Base-by-base conservation (phyloP, 2,329 filamentous ascomycete species). In the Fusarium sp. region DNA sequence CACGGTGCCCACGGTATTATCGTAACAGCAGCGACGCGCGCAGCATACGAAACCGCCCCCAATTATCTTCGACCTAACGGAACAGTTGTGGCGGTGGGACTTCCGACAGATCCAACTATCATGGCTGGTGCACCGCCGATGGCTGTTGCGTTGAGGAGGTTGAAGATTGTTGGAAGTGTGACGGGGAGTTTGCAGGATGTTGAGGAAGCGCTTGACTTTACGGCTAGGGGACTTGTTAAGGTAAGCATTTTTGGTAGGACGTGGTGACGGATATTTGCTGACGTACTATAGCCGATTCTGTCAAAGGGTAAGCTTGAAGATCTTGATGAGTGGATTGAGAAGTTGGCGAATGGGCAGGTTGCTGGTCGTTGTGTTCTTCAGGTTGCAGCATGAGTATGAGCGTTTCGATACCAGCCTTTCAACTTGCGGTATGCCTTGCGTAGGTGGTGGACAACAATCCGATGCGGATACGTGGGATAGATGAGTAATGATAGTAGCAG, bases 31-130 rank as follows among this genome's bases (percentile, higher is more conserved):
- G 93, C 93, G 45, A 88, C 85, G 70, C 93, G 97, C 85, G 92
- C 90, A 82, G 94, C 94, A n/a, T 97, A 97, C 87, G 93, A 97
- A 82, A 93, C 97, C 82, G 94, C 94, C 11, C 89, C 92, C 34
- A 89, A 86, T 78, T 97, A 97, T 79, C 90, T 97, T 54, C 90
- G 94, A 49, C 88, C 93, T 39, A 89, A 90, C 51, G 94, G 94
- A 48, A 88, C 89, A 12, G 90, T 97, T 70, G 87, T 97, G 51
- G 93, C 91, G 77, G 94, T 98, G 72, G 94, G 93, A 72, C 84
- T 97, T 21, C 94, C 94, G 0, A 56, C 71, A 1, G 73, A 75
- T 12, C 37, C 28, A 3, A 72, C 61, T 1, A 48, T 75, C 1
- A 45, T 75, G 7, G 74, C 73, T 14, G 74, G 73, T 0, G 69